Conservation (phyloP, 192 early-diverging fungal genomes). For the Oehlia diaphana region DNA sequence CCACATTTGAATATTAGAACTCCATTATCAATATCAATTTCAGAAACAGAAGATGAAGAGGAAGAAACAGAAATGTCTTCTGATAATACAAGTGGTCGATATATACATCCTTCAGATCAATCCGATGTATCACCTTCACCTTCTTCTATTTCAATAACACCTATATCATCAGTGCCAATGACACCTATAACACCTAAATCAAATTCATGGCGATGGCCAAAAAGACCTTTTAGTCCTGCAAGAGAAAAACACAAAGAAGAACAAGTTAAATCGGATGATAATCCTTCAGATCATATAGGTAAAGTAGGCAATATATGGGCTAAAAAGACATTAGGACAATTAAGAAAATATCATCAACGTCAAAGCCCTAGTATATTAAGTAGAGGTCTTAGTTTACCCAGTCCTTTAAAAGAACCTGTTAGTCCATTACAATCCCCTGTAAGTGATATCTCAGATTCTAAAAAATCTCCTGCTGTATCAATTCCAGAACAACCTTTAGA, state of each 20-base stretch:
- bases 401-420: constrained; percentile 25
- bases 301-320: constrained; percentile 29
- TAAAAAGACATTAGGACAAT: constrained; percentile 32
- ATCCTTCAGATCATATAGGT: constrained; percentile 28
- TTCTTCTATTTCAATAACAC: neutral
- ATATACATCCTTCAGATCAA: neutral
- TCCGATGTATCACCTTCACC: constrained; percentile 16
- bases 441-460: constrained; percentile 23
- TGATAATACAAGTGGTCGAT: neutral
- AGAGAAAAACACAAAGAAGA: constrained; percentile 10
- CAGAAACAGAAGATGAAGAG: constrained; percentile 31
- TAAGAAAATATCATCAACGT: constrained; percentile 30
- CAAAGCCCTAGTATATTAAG: constrained; percentile 29
- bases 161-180: neutral
- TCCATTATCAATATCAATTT: constrained; percentile 1
- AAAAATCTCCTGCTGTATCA: constrained; percentile 4
- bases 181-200: neutral
- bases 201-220: constrained; percentile 28
- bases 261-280: neutral
- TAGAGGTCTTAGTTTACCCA: constrained; percentile 13
- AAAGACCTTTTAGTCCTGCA: constrained; percentile 30
- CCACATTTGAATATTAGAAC: constrained; percentile 8
- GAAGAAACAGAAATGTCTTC: constrained; percentile 10
- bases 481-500: constrained; percentile 6
- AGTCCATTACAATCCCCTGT: constrained; percentile 14